Base-by-base conservation (phyloP, 768 basidiomycete species). In the Ramaria sp. region DNA sequence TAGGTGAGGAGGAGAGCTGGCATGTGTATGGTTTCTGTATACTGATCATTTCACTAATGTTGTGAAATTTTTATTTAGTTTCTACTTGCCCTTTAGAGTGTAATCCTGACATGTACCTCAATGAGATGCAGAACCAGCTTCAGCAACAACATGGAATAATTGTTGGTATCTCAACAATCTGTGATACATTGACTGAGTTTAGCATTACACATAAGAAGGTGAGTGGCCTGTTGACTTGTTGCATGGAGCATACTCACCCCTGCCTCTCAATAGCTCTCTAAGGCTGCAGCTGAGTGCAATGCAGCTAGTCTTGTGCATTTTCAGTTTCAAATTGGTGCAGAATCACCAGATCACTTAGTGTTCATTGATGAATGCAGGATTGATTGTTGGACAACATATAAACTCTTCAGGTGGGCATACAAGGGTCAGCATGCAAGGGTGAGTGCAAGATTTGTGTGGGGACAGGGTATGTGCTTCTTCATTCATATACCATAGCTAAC, bases 81-180 rank as follows among this genome's bases (percentile, higher is more conserved):
- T 51, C 52, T 65, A 31, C 46, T 65, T 17, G 60, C 39, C 27
- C 46, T 27, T 51, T 64, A 15, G 64, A 65, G 27, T 59, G 56
- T 50, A 52, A 54, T 17, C 65, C 63, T 15, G 62, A 64, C 49
- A 12, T 66, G 2, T 66, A 62, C 50, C 61, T 66, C 1, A 60
- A 64, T 37, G 61, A 62, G 53, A 58, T 64, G 4, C 59, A 61
- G 43, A 58, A 60, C 27, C 51, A 58, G 33, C 53, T 67, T 31
- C 13, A 20, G 22, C 45, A 37, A 2, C 54, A 56, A 37, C 54
- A 57, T 48, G 55, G 55, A 2, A 15, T 57, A 2, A 57, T 57
- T 47, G 38, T 57, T 6, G 46, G 55, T 13, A 20, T 49, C 5
- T 57, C 46, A 20, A 57, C 43, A 17, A 47, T 56, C 3, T 46